Base-by-base conservation (phyloP, 2,329 filamentous ascomycete genomes). In the Bipolaris gigantea region DNA sequence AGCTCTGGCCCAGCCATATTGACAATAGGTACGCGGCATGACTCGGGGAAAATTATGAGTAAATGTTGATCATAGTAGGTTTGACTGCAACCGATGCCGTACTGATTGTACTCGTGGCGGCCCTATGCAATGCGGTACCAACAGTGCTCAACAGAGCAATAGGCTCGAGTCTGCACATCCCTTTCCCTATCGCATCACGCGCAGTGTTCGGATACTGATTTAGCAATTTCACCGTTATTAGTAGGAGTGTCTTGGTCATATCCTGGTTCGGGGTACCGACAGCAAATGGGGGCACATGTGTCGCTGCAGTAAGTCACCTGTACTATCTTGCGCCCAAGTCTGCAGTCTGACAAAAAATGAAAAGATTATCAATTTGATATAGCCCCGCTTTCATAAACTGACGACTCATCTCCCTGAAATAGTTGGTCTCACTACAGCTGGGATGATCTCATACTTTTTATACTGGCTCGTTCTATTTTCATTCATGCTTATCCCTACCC, bases 1-100 rank as follows among this genome's bases (percentile, higher is more conserved):
- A 71, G 75, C 62, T 74, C 73, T n/a, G 76, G 77, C 3, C 73
- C 76, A 6, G 72, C 76, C n/a, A 79, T 80, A 56, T 75, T 80
- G 40, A 75, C 77, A 13, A 68, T 77, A 4, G 78, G 78, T 11
- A 66, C 79, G 52, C 78, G 76, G 13, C 3, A 30, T 30, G 2
- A 3, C 79, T 73, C 7, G 4, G 2, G 27, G 23, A 5, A n/a
- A 2, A 25, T 33, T 18, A 10, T 27, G 11, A 70, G 11, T 30
- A 10, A 5, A 30, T 30, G 70, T 63, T 55, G 70, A 75, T 42
- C 3, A 65, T 70, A 7, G 65, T 15, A 59, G 46, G 57, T 19
- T 46, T 59, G 5, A 51, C 47, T 16, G 46, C 47, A 21, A 57
- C 57, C 5, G 57, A 56, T 50, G 69, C 72, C 50, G 66, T 73